These are phyloP conservation scores for Hortiboletus campestris DNA, from an alignment of 768 basidiomycete species.

Conservation along the genomic window DNA sequence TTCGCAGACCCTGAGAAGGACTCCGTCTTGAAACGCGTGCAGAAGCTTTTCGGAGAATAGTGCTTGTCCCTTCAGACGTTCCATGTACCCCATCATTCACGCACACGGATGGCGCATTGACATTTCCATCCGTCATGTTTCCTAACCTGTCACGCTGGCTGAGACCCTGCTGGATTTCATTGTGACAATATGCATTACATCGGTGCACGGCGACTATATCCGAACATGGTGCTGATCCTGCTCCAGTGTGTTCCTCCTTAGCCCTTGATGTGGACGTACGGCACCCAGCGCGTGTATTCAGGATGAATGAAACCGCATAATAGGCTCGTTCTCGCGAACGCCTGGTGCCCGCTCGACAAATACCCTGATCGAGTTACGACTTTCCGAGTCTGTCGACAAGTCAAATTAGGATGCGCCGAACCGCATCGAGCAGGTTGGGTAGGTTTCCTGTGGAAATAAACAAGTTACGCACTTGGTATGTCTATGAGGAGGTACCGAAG, in stretches of 20 bases:
- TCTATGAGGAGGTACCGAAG: conserved; percentile 78
- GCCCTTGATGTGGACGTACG: conserved; percentile 9
- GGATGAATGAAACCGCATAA: conserved; percentile 61
- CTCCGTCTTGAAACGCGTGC: conserved; percentile 92
- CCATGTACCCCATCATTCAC: conserved; percentile 12
- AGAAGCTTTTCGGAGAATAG: conserved; percentile 94
- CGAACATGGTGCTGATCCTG: conserved; percentile 13
- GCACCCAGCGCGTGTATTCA: conserved; percentile 15
- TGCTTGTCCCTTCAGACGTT: conserved; percentile 14
- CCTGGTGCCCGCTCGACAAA: conserved; percentile 68
- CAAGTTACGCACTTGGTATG: conserved; percentile 62
- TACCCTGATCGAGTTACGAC: conserved; percentile 59
- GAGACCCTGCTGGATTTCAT: conserved; percentile 26
- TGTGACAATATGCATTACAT: conserved; percentile 26
- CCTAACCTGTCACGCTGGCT: conserved; percentile 4
- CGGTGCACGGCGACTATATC: conserved; percentile 16
- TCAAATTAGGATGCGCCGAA: conserved; percentile 8
- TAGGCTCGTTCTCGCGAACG: conserved; percentile 67
- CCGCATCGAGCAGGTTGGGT: background rate
- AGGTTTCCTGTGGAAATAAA: conserved; percentile 17
- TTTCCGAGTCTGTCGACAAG: conserved; percentile 52
- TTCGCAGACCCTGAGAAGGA: conserved; percentile 88
- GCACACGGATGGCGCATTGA: conserved; percentile 5
- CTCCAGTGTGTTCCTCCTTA: conserved; percentile 7
- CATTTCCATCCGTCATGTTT: conserved; percentile 7